Conservation (phyloP, 2,329 filamentous ascomycete genomes). For the Beauveria medogensis region DNA sequence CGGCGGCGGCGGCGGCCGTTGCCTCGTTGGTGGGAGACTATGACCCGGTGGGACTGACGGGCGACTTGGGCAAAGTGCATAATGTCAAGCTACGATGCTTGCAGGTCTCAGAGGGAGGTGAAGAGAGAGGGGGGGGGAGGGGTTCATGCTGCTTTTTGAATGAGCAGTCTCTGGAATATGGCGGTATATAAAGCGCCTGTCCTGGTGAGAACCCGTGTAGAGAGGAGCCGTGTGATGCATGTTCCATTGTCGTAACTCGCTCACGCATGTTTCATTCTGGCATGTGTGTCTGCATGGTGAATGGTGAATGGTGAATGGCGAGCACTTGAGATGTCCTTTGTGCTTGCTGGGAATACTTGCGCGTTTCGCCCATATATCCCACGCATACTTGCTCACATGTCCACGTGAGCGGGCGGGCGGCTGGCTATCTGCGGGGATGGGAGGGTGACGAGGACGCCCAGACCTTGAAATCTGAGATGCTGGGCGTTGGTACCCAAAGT, state of each 20-base stretch:
- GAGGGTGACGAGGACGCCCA: background rate
- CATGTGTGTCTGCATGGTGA: background rate
- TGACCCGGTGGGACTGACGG: background rate
- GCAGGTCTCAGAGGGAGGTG: background rate
- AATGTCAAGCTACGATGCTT: background rate
- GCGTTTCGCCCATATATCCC: conserved; percentile 1
- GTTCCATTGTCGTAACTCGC: background rate
- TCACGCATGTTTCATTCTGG: background rate
- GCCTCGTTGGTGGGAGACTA: background rate
- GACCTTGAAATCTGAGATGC: background rate
- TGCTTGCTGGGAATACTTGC: background rate
- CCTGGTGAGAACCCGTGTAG: conserved; percentile 1
- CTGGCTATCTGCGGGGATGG: background rate
- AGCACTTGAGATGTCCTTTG: background rate
- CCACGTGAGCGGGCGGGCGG: background rate
- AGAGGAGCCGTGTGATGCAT: background rate
- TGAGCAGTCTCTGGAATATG: background rate
- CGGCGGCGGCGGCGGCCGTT: background rate
- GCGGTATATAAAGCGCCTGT: background rate
- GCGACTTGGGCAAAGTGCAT: background rate
- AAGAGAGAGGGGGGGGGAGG: background rate
- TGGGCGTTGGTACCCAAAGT: background rate
- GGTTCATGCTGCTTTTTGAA: background rate
- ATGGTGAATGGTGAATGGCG: too few species aligned
- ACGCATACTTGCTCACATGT: conserved; percentile 7